These are phyloP conservation scores for Fraxinus sp. DNA, from an alignment of 305 asterid species.

Conservation along the genomic window DNA sequence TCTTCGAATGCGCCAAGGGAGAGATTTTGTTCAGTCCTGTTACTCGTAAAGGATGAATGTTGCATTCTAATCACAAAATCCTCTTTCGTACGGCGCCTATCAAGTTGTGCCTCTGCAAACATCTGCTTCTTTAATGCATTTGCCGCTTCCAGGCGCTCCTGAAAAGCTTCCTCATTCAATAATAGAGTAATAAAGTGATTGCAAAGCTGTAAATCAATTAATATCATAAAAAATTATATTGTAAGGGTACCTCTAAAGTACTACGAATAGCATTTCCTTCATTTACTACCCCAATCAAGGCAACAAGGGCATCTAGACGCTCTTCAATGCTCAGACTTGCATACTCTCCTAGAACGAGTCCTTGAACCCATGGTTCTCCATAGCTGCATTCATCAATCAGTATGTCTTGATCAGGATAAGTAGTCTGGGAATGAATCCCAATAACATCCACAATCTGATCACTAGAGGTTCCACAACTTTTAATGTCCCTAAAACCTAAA, in stretches of 20 bases:
- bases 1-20: slow-evolving; percentile 29
- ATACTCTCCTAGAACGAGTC: slow-evolving; percentile 82
- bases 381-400: slow-evolving; percentile 47
- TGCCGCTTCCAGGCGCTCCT: slow-evolving; percentile 96
- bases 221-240: slow-evolving; percentile 2
- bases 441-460: slow-evolving; percentile 28
- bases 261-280: slow-evolving; percentile 81
- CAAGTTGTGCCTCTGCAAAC: slow-evolving; percentile 92
- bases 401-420: slow-evolving; percentile 32
- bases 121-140: slow-evolving; percentile 88
- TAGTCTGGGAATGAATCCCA: slow-evolving; percentile 24
- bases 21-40: slow-evolving; percentile 36
- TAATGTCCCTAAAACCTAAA: slow-evolving; percentile 29
- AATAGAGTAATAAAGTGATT: slow-evolving; percentile 23
- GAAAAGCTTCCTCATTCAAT: slow-evolving; percentile 34
- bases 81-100: slow-evolving; percentile 82
- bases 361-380: slow-evolving; percentile 84
- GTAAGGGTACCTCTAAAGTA: slow-evolving; percentile 64
- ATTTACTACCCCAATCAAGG: slow-evolving; percentile 73
- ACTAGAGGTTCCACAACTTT: slow-evolving; percentile 38
- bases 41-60: slow-evolving; percentile 30
- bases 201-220: slow-evolving; percentile 7
- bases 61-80: slow-evolving; percentile 53
- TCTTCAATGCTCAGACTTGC: slow-evolving; percentile 71
- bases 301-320: slow-evolving; percentile 78